Evolutionary conservation across 257 asterid species (phyloP), one percentile per base, ranked within the genome.

Genomic region (Asclepias syriaca): DNA sequence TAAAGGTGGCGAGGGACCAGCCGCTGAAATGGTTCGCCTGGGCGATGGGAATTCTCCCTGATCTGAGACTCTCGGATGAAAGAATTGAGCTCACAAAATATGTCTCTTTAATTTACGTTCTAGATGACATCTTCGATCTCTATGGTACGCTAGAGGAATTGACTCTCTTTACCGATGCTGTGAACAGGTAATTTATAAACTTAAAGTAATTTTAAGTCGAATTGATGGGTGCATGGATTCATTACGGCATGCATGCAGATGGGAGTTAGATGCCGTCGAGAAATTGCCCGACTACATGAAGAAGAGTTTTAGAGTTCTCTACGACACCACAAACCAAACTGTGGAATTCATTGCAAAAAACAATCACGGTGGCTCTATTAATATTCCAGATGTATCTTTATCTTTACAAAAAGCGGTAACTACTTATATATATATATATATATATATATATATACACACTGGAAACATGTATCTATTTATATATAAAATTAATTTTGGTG

Each of bases 281-380:
- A 45, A 60, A 43, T 68, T 89, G 54, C 89, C 89, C 0, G 77
- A 82, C 19, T 84, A 83, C 75, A 85, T 84, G 96, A 87, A 78
- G 78, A 40, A 13, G 50, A 79, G 88, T 72, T 85, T 82, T 54
- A 82, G 34, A 60, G 77, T 80, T 15, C 86, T 88, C 65, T 74
- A 85, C 14, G 85, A 81, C 39, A 77, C 81, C n/a, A 84, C 87
- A 22, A 73, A 85, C 46, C 82, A 74, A 43, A 65, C 78, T 22
- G 79, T 77, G 16, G 0, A n/a, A 21, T 69, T 48, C 7, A 73
- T 87, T 57, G 64, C 13, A 39, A 66, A 61, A 45, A 78, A 43
- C 15, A n/a, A n/a, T n/a, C 71, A 79, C 40, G 90, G 27, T 24
- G 27, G 92, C 48, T 49, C 39, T 34, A 3, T 34, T 2, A 34